phyloP scores from a whole-genome alignment of 129 eudicot genomes.

The Kitagawia praeruptora region DNA sequence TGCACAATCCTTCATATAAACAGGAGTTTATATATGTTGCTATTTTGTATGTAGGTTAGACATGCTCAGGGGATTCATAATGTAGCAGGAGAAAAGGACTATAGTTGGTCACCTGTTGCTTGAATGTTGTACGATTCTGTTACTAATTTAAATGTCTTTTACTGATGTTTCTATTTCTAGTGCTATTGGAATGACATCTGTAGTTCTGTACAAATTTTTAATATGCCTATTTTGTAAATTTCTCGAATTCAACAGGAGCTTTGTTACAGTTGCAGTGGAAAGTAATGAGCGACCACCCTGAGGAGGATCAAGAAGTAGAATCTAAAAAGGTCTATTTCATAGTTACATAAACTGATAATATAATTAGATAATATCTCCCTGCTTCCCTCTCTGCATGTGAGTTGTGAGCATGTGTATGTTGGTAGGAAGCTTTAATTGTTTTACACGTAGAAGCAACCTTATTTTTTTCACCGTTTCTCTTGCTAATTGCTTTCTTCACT shows the following conservation, averaged over 20 bases:
- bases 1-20: not conserved
- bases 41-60: slow-evolving; percentile 50
- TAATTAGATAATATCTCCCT: slow-evolving; percentile 4
- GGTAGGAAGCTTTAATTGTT: not conserved
- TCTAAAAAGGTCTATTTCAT: slow-evolving; percentile 56
- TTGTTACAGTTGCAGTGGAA: slow-evolving; percentile 79
- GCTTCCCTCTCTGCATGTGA: not conserved
- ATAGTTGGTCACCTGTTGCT: too few relatives aligned
- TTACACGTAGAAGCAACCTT: not conserved
- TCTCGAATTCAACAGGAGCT: slow-evolving; percentile 44
- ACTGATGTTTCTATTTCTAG: too few relatives aligned
- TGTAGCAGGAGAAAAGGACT: slow-evolving; percentile 86
- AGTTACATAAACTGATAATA: not conserved
- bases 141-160: too few relatives aligned
- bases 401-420: slow-evolving; percentile 3
- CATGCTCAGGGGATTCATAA: slow-evolving; percentile 98
- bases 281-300: slow-evolving; percentile 77
- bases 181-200: too few relatives aligned
- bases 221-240: slow-evolving; percentile 33
- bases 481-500: not conserved
- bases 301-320: slow-evolving; percentile 83
- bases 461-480: not conserved
- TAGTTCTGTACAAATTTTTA: not conserved
- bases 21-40: not conserved
- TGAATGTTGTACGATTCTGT: too few relatives aligned